A percentile compares a stretch with the other conserved stretches of the same genome.
phyloP scores from a whole-genome alignment of 371 early-diverging fungal genomes.

The Actinomucor elegans region DNA sequence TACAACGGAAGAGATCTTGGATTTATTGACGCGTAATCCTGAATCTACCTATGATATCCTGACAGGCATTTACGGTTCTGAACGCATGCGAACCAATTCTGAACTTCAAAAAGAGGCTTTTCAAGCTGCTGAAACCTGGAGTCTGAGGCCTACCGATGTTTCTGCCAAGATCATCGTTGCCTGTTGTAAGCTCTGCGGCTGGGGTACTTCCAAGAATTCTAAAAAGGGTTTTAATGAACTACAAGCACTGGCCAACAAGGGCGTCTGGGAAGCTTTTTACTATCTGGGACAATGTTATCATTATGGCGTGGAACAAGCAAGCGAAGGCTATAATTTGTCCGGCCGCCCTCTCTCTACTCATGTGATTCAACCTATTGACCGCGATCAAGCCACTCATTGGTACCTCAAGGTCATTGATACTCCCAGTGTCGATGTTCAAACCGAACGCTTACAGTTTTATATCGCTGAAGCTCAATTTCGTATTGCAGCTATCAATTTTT shows the following conservation, averaged over 20 bases:
- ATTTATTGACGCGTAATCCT: constrained; percentile 8
- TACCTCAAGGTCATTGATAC: constrained; percentile 54
- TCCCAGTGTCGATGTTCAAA: constrained; percentile 14
- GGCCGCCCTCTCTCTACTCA: neutral
- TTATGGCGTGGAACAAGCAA: constrained; percentile 26
- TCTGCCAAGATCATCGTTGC: constrained; percentile 41
- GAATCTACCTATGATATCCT: constrained; percentile 15
- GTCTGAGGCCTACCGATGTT: constrained; percentile 24
- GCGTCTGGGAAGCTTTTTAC: constrained; percentile 40
- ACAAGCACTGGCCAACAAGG: constrained; percentile 26
- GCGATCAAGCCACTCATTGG: constrained; percentile 57
- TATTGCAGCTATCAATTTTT: constrained; percentile 34
- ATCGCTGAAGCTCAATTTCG: constrained; percentile 58
- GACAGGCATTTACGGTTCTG: constrained; percentile 6
- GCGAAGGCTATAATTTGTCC: constrained; percentile 1
- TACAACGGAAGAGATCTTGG: constrained; percentile 5
- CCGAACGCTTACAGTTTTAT: constrained; percentile 3
- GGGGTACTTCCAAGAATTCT: constrained; percentile 35
- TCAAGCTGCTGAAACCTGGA: constrained; percentile 30
- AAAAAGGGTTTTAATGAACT: constrained; percentile 31
- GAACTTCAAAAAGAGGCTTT: constrained; percentile 33
- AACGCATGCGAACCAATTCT: constrained; percentile 4
- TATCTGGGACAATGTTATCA: constrained; percentile 42
- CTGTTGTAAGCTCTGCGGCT: constrained; percentile 41
- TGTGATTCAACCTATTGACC: constrained; percentile 41